Conservation (phyloP, 805 yeast genomes). For the Spathaspora sp. region DNA sequence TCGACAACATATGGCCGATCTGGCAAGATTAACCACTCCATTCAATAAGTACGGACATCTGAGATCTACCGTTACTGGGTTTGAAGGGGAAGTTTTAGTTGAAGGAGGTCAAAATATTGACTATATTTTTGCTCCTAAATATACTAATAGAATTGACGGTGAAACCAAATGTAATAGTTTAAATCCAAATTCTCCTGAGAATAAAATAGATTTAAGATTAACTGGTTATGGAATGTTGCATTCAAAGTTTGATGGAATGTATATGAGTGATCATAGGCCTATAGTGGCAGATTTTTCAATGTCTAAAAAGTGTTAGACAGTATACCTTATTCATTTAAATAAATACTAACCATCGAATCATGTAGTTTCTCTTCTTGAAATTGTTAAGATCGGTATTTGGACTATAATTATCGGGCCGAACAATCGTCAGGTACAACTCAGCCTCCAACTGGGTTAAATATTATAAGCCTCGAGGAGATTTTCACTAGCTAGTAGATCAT, state of each 20-base stretch:
- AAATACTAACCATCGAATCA: no score
- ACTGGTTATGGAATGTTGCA: slow-evolving; percentile 28
- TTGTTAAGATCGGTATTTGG: no score
- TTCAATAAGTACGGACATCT: slow-evolving; percentile 25
- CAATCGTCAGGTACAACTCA: no score
- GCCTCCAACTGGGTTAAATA: no score
- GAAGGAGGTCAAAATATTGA: slow-evolving; percentile 29
- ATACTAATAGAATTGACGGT: slow-evolving; percentile 13
- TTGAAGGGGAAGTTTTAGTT: slow-evolving; percentile 20
- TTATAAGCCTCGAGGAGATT: no score
- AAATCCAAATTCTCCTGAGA: slow-evolving; percentile 6
- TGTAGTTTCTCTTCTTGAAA: no score
- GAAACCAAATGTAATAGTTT: slow-evolving; percentile 11
- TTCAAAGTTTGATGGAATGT: slow-evolving; percentile 27
- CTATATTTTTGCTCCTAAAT: slow-evolving; percentile 26
- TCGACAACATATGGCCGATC: slow-evolving; percentile 13
- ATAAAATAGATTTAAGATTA: slow-evolving; percentile 14
- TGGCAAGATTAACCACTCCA: slow-evolving; percentile 16
- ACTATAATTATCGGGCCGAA: no score
- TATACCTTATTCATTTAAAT: not conserved
- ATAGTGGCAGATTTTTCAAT: slow-evolving; percentile 24
- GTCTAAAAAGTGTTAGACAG: slow-evolving; percentile 1
- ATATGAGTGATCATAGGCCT: slow-evolving; percentile 37
- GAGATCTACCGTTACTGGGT: slow-evolving; percentile 30
- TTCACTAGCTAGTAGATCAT: no score